Conservation (phyloP, 805 yeast genomes). For the Metschnikowia cerradonensis region DNA sequence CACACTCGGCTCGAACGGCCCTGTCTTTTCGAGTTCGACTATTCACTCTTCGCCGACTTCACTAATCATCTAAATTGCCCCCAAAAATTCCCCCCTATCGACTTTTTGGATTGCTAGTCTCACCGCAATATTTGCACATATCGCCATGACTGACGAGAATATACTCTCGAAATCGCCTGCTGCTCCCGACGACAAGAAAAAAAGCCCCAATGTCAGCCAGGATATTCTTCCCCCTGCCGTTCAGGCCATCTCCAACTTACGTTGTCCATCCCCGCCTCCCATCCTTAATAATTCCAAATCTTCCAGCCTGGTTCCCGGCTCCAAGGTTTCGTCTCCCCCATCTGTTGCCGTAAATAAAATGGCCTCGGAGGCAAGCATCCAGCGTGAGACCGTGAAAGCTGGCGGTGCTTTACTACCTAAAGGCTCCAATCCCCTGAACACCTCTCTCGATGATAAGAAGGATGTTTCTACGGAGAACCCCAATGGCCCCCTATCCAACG, state of each 20-base stretch:
- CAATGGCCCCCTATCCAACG: neutral
- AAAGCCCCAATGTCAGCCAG: neutral
- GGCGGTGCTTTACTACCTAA: constrained; percentile 44
- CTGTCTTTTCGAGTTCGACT: neutral
- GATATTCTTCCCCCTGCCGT: constrained; percentile 44
- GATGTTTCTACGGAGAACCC: neutral
- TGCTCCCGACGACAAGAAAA: neutral
- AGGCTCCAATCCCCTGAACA: neutral
- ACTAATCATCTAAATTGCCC: neutral
- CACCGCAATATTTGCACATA: neutral
- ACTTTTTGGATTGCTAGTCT: neutral
- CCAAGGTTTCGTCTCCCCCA: constrained; percentile 5
- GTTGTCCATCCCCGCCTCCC: constrained; percentile 75
- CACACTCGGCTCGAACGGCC: neutral
- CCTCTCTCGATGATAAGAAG: neutral
- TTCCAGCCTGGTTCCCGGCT: constrained; percentile 4
- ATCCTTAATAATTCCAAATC: constrained; percentile 36
- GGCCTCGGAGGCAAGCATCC: neutral
- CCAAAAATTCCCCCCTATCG: neutral
- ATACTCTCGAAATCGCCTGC: neutral
- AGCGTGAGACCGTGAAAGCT: constrained; percentile 37
- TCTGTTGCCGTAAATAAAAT: neutral
- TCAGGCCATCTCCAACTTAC: constrained; percentile 52
- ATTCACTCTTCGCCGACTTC: neutral
- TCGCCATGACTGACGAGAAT: neutral